phyloP scores from a whole-genome alignment of 306 rosid genomes.

The Ziziphus jujuba region DNA sequence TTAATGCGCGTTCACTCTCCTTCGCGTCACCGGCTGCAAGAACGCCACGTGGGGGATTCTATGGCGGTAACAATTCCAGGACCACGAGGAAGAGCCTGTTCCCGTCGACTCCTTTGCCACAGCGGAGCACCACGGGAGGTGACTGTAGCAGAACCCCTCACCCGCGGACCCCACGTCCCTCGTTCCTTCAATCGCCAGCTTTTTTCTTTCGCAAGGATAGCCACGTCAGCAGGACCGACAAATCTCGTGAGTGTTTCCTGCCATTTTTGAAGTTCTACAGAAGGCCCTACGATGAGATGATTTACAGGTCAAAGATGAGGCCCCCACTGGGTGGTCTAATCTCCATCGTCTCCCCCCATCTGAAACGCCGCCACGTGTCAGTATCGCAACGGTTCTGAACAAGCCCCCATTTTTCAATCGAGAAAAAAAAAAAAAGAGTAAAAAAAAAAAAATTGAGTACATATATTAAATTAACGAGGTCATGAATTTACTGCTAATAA shows the following conservation, averaged over 20 bases:
- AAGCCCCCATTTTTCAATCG: background rate
- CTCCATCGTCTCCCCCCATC: conserved; percentile 83
- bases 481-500: conserved; percentile 32
- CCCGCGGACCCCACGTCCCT: conserved; percentile 56
- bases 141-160: conserved; percentile 26
- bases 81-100: conserved; percentile 58
- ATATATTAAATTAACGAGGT: conserved; percentile 21
- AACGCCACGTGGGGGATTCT: conserved; percentile 46
- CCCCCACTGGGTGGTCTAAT: conserved; percentile 96
- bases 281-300: conserved; percentile 88
- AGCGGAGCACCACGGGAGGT: conserved; percentile 40
- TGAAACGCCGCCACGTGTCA: conserved; percentile 83
- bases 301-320: conserved; percentile 92
- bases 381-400: conserved; percentile 83
- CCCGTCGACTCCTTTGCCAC: conserved; percentile 86
- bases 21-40: conserved; percentile 86
- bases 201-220: conserved; percentile 64
- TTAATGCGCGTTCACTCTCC: conserved; percentile 85
- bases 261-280: conserved; percentile 74
- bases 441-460: conserved; percentile 16
- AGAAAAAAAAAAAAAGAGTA: background rate
- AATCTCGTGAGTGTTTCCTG: conserved; percentile 62
- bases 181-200: conserved; percentile 95
- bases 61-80: conserved; percentile 27
- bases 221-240: conserved; percentile 59